Conservation (phyloP, 139 green algal genomes). For the Tetradesmus lagerheimii region DNA sequence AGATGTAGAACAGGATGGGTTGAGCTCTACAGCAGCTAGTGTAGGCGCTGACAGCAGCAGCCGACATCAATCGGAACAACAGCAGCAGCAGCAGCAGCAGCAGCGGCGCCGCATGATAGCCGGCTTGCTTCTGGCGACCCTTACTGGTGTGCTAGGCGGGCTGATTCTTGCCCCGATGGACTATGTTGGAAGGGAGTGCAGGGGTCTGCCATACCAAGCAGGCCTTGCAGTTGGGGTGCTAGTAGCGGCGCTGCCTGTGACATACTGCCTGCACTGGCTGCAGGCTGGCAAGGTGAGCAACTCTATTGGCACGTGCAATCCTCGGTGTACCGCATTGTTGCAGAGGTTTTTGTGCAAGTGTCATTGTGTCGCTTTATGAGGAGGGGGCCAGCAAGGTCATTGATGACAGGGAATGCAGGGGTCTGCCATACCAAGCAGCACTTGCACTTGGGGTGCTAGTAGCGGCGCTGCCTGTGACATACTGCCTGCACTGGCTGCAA, state of each 20-base stretch:
- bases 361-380: too few species aligned
- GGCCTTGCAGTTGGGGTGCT: slow-evolving; percentile 14
- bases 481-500: slow-evolving; percentile 5
- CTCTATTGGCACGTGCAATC: not conserved
- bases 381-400: too few species aligned
- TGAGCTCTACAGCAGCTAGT: not conserved
- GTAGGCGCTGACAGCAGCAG: not conserved
- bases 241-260: not conserved
- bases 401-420: slow-evolving; percentile 22
- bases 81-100: not conserved
- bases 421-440: slow-evolving; percentile 19
- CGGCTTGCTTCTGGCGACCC: not conserved
- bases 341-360: too few species aligned
- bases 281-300: slow-evolving; percentile 1
- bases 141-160: slow-evolving; percentile 17
- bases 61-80: not conserved
- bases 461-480: not conserved
- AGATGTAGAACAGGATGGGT: not conserved
- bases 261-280: slow-evolving; percentile 18
- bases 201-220: slow-evolving; percentile 20
- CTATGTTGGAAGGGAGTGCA: slow-evolving; percentile 28
- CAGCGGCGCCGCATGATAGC: not conserved
- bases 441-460: not conserved
- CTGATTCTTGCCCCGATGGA: slow-evolving; percentile 43
- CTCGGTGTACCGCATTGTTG: not conserved